Percentiles rank a stretch among this genome's conserved stretches.
Evolutionary conservation across 148 eudicot genomes (phyloP).

Genomic region (Vaccinium corymbosum): DNA sequence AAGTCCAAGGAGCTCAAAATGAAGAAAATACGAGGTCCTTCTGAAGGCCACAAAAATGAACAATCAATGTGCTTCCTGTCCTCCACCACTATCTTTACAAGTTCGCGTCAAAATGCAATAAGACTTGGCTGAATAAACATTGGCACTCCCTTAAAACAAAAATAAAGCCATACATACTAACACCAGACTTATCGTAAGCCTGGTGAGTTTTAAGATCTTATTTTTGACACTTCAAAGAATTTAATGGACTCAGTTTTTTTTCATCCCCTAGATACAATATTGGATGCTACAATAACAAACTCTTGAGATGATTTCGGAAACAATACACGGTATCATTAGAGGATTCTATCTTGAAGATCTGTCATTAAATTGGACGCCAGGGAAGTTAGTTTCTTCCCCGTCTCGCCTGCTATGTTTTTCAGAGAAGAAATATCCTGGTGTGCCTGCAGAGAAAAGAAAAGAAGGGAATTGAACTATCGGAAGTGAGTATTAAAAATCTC

Average conservation of each 20-base stretch:
- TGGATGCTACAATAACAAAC: slow-evolving; percentile 23
- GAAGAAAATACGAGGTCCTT: background rate
- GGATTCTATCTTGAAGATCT: slow-evolving; percentile 85
- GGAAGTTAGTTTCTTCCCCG: slow-evolving; percentile 85
- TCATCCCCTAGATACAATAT: slow-evolving; percentile 23
- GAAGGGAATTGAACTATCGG: background rate
- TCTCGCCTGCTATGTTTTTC: slow-evolving; percentile 94
- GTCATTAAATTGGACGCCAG: slow-evolving; percentile 62
- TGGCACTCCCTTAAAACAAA: background rate
- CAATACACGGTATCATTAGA: slow-evolving; percentile 28
- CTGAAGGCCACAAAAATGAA: background rate
- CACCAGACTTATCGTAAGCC: slow-evolving; percentile 11
- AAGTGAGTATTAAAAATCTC: background rate
- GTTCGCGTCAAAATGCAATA: background rate
- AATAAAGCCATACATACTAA: slow-evolving; percentile 9
- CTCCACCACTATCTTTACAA: background rate
- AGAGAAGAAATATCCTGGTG: slow-evolving; percentile 91
- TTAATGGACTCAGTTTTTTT: slow-evolving; percentile 23
- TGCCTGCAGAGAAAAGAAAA: slow-evolving; percentile 49
- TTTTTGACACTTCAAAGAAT: slow-evolving; percentile 30
- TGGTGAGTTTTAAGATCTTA: slow-evolving; percentile 16
- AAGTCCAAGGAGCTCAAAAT: too few species aligned
- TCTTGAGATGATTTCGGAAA: slow-evolving; percentile 22
- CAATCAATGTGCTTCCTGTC: background rate
- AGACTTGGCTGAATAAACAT: background rate